A percentile compares a stretch with the other conserved stretches of the same genome.
Evolutionary conservation across 108 stramenopile genomes (phyloP).

Genomic region (Nitzschia inconspicua): DNA sequence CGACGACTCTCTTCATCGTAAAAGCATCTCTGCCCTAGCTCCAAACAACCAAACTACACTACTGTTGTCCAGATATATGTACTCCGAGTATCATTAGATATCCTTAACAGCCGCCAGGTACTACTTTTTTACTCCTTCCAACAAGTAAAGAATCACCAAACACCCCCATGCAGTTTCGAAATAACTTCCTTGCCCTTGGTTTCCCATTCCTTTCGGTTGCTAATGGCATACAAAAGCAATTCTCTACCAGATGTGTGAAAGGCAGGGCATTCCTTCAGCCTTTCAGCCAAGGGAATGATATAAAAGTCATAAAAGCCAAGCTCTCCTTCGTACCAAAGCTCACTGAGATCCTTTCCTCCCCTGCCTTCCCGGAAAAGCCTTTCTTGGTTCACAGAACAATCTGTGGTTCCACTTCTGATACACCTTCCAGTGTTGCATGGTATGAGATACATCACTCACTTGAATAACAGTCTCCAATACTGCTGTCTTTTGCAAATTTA

Average conservation of each 20-base stretch:
- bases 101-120: no score
- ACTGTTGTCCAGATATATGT: no score
- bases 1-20: no score
- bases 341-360: constrained; percentile 13
- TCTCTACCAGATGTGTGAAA: constrained; percentile 34
- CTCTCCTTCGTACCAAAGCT: constrained; percentile 43
- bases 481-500: constrained; percentile 7
- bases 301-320: constrained; percentile 49
- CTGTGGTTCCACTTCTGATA: constrained; percentile 50
- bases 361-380: constrained; percentile 23
- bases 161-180: no score
- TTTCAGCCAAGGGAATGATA: constrained; percentile 47
- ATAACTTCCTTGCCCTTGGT: no score
- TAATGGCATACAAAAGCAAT: constrained; percentile 5
- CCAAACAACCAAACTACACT: no score
- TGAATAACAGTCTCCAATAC: constrained; percentile 53
- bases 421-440: constrained; percentile 57
- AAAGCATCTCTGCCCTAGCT: no score
- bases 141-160: no score
- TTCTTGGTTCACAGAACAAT: constrained; percentile 37
- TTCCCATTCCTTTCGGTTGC: constrained; percentile 25
- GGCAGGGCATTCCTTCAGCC: constrained; percentile 43
- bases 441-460: constrained; percentile 51
- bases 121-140: no score
- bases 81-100: no score